These are phyloP conservation scores for Penicillium sp. DNA, from an alignment of 2,329 filamentous ascomycete species.

Conservation along the genomic window DNA sequence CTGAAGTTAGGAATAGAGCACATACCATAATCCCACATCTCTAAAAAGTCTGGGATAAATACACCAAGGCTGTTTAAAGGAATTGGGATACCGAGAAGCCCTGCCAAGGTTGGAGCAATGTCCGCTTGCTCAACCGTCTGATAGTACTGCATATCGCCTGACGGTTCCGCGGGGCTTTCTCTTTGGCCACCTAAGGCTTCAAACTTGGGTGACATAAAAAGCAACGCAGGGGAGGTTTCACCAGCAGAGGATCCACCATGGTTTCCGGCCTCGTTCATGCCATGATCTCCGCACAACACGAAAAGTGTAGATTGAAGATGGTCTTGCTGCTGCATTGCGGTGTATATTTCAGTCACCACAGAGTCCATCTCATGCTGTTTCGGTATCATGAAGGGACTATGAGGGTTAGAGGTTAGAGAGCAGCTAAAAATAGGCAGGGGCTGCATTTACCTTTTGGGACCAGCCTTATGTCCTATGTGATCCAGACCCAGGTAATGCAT, in stretches of 20 bases:
- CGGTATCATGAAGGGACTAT: conserved; percentile 80
- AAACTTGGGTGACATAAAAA: conserved; percentile 87
- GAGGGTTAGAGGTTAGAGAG: conserved; percentile 26
- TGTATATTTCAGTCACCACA: conserved; percentile 73
- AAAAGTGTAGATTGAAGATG: conserved; percentile 78
- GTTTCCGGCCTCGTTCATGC: conserved; percentile 99
- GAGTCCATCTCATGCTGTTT: conserved; percentile 94
- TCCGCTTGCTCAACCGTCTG: conserved; percentile 87
- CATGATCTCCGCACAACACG: conserved; percentile 88
- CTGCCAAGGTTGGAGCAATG: conserved; percentile 83
- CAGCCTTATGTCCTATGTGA: conserved; percentile 96
- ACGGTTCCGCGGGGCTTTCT: conserved; percentile 57
- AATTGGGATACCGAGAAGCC: conserved; percentile 80
- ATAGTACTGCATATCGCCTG: conserved; percentile 79
- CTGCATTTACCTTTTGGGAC: conserved; percentile 66
- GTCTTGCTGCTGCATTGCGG: conserved; percentile 65
- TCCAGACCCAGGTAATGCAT: conserved; percentile 94
- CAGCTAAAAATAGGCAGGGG: not conserved
- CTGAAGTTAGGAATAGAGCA: not conserved
- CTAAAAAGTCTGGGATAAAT: conserved; percentile 74
- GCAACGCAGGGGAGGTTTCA: conserved; percentile 87
- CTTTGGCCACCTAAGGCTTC: conserved; percentile 47
- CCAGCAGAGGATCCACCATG: conserved; percentile 91
- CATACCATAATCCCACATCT: conserved; percentile 69
- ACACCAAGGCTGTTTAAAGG: conserved; percentile 88